phyloP scores from a whole-genome alignment of 441 rosid species.

The Macaranga tanarius region DNA sequence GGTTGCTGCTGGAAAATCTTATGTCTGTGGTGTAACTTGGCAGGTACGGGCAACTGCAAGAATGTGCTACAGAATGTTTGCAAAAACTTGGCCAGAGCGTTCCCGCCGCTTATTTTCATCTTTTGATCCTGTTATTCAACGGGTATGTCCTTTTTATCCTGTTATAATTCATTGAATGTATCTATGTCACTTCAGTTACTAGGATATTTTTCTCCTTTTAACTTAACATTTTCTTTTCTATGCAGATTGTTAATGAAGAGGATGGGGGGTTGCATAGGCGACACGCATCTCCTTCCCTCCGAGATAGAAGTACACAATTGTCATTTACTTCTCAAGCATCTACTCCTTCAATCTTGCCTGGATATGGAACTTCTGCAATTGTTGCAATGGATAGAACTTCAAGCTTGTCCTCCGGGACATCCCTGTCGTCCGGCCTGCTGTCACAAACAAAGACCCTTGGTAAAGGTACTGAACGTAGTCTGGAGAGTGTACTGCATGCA shows the following conservation, averaged over 20 bases:
- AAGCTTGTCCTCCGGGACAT: conserved; percentile 64
- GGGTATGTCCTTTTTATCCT: conserved; percentile 47
- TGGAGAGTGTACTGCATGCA: conserved; percentile 92
- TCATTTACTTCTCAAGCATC: conserved; percentile 57
- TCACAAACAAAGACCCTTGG: conserved; percentile 71
- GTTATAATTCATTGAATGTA: not conserved
- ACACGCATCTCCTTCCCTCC: conserved; percentile 94
- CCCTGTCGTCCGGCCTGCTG: conserved; percentile 78
- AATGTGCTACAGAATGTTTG: conserved; percentile 97
- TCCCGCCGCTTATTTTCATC: conserved; percentile 86
- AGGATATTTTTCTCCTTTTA: not conserved
- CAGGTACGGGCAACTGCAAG: conserved; percentile 98
- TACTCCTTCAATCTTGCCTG: conserved; percentile 55
- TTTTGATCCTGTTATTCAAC: conserved; percentile 93
- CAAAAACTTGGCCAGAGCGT: conserved; percentile 99
- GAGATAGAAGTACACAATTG: conserved; percentile 76
- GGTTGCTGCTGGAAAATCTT: too few relatives aligned
- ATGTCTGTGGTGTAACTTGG: conserved; percentile 22
- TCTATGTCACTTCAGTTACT: not conserved
- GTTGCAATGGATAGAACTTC: conserved; percentile 98
- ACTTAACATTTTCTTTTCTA: not conserved
- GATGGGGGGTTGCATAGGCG: conserved; percentile 94
- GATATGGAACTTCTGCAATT: conserved; percentile 95
- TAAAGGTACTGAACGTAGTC: conserved; percentile 83
- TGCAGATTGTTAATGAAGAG: conserved; percentile 90